Evolutionary conservation across 148 eudicot species (phyloP).

Genomic region (Polygonum maritimum): DNA sequence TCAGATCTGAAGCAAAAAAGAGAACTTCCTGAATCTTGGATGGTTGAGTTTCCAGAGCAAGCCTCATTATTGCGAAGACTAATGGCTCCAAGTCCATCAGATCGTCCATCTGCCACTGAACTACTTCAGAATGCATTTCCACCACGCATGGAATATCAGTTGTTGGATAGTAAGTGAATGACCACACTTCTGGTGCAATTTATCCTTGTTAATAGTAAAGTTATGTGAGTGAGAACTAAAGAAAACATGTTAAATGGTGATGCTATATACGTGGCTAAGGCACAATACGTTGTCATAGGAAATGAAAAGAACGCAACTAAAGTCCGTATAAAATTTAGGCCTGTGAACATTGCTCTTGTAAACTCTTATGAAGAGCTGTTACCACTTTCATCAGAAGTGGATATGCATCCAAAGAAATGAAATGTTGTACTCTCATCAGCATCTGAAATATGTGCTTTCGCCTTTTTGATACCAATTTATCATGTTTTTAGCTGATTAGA

Average conservation of each 20-base stretch:
- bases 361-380: background rate
- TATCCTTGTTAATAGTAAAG: background rate
- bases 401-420: background rate
- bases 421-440: too few relatives aligned
- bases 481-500: too few relatives aligned
- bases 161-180: conserved; percentile 66
- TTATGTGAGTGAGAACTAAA: background rate
- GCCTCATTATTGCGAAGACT: conserved; percentile 55
- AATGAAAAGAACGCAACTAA: background rate
- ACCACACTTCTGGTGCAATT: background rate
- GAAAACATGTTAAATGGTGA: background rate
- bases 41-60: conserved; percentile 78
- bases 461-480: too few relatives aligned
- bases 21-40: conserved; percentile 72
- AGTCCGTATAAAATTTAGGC: background rate
- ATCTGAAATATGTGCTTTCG: too few relatives aligned
- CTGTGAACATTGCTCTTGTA: background rate
- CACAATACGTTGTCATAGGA: background rate
- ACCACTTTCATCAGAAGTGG: background rate
- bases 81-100: conserved; percentile 84
- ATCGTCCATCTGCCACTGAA: conserved; percentile 88
- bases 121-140: conserved; percentile 89
- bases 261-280: background rate
- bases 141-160: conserved; percentile 86
- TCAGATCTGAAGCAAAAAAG: conserved; percentile 81